These are phyloP conservation scores for Aspergillus terreus DNA, from an alignment of 2,329 filamentous ascomycete species.

Conservation along the genomic window DNA sequence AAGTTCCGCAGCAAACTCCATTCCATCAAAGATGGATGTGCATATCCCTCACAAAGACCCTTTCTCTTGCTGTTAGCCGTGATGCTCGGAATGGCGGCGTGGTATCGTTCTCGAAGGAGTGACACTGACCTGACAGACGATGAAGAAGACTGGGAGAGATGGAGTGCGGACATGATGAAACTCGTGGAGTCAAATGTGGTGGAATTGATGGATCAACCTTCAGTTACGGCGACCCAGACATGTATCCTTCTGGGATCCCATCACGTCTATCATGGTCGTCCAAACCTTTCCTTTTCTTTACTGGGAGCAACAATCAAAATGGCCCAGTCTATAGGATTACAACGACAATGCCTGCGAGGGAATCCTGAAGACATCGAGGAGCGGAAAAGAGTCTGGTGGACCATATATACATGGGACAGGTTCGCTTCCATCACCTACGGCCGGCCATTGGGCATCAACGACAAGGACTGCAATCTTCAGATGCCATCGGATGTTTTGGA, in stretches of 20 bases:
- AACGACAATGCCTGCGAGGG: too few species aligned
- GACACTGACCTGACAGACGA: conserved; percentile 11
- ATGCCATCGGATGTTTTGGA: conserved; percentile 35
- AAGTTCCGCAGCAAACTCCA: too few species aligned
- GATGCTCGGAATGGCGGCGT: conserved; percentile 37
- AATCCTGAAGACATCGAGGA: conserved; percentile 27
- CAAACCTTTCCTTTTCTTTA: conserved; percentile 37
- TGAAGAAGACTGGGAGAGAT: too few species aligned
- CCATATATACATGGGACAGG: conserved; percentile 42
- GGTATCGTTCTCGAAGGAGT: conserved; percentile 32
- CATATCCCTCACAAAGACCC: too few species aligned
- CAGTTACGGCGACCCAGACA: too few species aligned
- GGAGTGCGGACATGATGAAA: too few species aligned
- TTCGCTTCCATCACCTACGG: conserved; percentile 42
- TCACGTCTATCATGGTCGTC: conserved; percentile 42
- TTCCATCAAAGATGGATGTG: too few species aligned
- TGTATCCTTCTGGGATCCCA: conserved; percentile 20
- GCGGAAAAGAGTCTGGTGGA: conserved; percentile 41
- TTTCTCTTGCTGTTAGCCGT: conserved; percentile 35
- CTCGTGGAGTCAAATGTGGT: too few species aligned
- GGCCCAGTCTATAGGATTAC: conserved; percentile 25
- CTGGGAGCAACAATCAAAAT: conserved; percentile 37
- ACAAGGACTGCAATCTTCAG: conserved; percentile 35
- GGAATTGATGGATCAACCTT: too few species aligned
- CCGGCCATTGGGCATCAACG: conserved; percentile 40